Evolutionary conservation across 2,329 filamentous ascomycete species (phyloP), one percentile per base, ranked within the genome.

Genomic region (Cadophora gregata): DNA sequence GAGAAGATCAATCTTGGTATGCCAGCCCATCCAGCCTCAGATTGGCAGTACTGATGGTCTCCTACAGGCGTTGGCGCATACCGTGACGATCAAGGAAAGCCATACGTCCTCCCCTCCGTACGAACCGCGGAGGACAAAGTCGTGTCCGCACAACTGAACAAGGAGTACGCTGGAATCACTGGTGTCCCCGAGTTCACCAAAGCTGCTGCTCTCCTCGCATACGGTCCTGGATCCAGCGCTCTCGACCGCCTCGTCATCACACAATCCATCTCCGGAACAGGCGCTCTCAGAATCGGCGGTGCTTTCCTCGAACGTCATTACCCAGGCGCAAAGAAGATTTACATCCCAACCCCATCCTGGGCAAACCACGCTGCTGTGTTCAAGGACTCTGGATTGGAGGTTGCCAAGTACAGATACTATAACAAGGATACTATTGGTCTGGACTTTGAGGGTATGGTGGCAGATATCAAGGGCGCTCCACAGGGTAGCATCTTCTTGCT

Each of bases 321-420:
- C 85, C 93, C 94, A 53, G 89, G 91, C 79, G 88, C 88, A 75
- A 98, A 97, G 89, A 92, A 91, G 80, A 93, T 99, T 83, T 98
- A 97, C 86, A 93, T 99, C 79, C 96, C 96, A 69, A 94, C 85
- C 65, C 96, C 96, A 62, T 97, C 93, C 75, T 99, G 96, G 96
- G 96, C 95, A 76, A 98, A 99, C 88, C 96, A 99, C 86, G 92
- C 88, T 79, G 94, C 95, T 71, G 92, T 99, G 80, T 98, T 99
- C 89, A 90, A 87, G 82, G 94, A 98, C 81, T 91, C 93, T 36
- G 93, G 94, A 66, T 87, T 99, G 72, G 87, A 92, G 81, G 93
- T 98, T 70, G 89, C 94, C 83, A 93, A 94, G 84, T 99, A 99
- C 87, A 88, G 93, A 76, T 99, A 99, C 89, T 99, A 98, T 86